Percentiles rank a stretch among this genome's conserved stretches.
These are phyloP conservation scores for Hyparrhenia diplandra DNA, from an alignment of 176 grass and related monocot species.

Conservation along the genomic window DNA sequence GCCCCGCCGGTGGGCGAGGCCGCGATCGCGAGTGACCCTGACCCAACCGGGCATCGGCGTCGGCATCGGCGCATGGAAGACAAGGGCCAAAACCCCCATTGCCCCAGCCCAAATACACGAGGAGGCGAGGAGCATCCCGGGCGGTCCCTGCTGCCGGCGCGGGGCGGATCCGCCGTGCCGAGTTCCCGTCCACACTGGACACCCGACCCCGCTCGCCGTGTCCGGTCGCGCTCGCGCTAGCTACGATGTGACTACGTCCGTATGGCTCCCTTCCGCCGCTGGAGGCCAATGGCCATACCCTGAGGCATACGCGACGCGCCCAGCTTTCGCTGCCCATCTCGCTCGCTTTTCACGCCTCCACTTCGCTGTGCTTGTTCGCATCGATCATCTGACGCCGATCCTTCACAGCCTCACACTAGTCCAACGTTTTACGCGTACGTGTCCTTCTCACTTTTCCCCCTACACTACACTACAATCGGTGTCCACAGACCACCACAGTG, in stretches of 20 bases:
- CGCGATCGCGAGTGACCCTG: neutral
- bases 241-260: neutral
- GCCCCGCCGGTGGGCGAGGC: neutral
- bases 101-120: neutral
- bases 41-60: neutral
- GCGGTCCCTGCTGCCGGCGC: no score
- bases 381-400: no score
- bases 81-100: neutral
- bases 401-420: no score
- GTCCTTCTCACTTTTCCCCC: neutral
- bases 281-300: no score
- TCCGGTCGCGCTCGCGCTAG: neutral
- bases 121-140: neutral
- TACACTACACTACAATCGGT: no score
- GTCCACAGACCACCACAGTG: neutral
- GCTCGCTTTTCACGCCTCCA: no score
- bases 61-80: neutral
- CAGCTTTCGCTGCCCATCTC: no score
- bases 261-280: neutral
- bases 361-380: no score
- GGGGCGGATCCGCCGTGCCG: no score
- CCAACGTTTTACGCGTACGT: no score
- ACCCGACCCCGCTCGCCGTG: no score
- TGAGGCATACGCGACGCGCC: no score
- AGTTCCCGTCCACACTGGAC: neutral